These are phyloP conservation scores for Trichoderma semiorbis DNA, from an alignment of 2,329 filamentous ascomycete species.

Conservation along the genomic window DNA sequence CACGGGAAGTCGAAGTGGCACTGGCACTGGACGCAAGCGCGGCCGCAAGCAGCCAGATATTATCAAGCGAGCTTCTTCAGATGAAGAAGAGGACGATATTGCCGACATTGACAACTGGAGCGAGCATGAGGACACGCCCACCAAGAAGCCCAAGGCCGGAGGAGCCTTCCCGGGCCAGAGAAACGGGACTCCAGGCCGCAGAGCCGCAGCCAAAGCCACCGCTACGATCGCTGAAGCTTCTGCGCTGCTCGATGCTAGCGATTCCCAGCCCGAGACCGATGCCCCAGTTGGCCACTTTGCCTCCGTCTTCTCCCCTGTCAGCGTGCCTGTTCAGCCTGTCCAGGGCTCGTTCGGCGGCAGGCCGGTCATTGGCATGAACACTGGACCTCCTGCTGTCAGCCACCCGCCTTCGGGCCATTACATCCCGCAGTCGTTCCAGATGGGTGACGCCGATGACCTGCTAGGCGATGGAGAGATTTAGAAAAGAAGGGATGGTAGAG, in stretches of 20 bases:
- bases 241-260: conserved; percentile 28
- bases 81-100: conserved; percentile 28
- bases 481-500: neutral
- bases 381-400: neutral
- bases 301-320: neutral
- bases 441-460: neutral
- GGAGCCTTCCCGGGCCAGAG: conserved; percentile 24
- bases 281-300: conserved; percentile 5
- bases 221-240: conserved; percentile 34
- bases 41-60: conserved; percentile 12
- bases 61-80: conserved; percentile 29
- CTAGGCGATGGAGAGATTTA: conserved; percentile 38
- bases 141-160: conserved; percentile 33
- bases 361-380: neutral
- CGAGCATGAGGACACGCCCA: conserved; percentile 36
- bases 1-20: conserved; percentile 24
- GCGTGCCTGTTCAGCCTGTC: neutral
- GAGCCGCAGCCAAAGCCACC: conserved; percentile 32
- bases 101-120: conserved; percentile 31
- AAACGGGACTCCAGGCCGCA: conserved; percentile 30
- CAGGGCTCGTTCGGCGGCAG: conserved; percentile 1
- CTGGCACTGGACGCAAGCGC: conserved; percentile 29
- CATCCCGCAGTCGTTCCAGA: conserved; percentile 11
- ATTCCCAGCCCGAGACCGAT: conserved; percentile 26
- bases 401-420: neutral